Conservation (phyloP, 495 filamentous ascomycete genomes). For the Daldinia concentrica region DNA sequence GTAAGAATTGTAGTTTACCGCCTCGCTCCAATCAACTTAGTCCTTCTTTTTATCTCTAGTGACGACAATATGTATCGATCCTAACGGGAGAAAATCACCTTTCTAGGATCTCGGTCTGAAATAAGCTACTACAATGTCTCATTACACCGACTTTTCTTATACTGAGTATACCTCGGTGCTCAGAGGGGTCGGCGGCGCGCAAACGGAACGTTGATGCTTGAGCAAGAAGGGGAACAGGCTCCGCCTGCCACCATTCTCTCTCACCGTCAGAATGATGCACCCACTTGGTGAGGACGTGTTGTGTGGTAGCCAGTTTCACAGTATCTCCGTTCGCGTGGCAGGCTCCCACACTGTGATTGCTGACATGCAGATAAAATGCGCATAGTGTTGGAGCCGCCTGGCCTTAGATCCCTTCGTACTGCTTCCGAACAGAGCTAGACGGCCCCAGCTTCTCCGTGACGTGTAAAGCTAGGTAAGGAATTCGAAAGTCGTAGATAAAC, state of each 20-base stretch:
- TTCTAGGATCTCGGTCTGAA: slow-evolving; percentile 31
- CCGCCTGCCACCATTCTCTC: slow-evolving; percentile 14
- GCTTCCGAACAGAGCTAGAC: slow-evolving; percentile 31
- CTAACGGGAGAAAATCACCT: slow-evolving; percentile 5
- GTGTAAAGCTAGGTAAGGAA: slow-evolving; percentile 35
- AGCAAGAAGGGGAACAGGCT: slow-evolving; percentile 27
- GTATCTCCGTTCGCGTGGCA: slow-evolving; percentile 33
- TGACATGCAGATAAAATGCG: slow-evolving; percentile 39
- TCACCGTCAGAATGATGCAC: slow-evolving; percentile 45
- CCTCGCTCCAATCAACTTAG: slow-evolving; percentile 24
- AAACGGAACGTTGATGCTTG: slow-evolving; percentile 29
- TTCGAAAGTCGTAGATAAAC: slow-evolving; percentile 19
- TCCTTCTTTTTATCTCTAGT: slow-evolving; percentile 26
- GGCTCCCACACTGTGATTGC: slow-evolving; percentile 33
- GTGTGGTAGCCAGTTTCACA: slow-evolving; percentile 28
- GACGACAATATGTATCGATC: slow-evolving; percentile 23
- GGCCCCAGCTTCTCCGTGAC: slow-evolving; percentile 41
- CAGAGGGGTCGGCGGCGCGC: slow-evolving; percentile 13
- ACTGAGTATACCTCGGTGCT: slow-evolving; percentile 25
- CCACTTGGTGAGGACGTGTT: slow-evolving; percentile 13
- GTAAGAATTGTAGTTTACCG: slow-evolving; percentile 5
- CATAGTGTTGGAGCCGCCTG: slow-evolving; percentile 35
- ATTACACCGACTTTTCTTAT: slow-evolving; percentile 42
- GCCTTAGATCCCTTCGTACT: slow-evolving; percentile 24
- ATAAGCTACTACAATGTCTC: slow-evolving; percentile 25